phyloP scores from a whole-genome alignment of 2,329 filamentous ascomycete genomes.

The Ceratocystis eucalypticola region DNA sequence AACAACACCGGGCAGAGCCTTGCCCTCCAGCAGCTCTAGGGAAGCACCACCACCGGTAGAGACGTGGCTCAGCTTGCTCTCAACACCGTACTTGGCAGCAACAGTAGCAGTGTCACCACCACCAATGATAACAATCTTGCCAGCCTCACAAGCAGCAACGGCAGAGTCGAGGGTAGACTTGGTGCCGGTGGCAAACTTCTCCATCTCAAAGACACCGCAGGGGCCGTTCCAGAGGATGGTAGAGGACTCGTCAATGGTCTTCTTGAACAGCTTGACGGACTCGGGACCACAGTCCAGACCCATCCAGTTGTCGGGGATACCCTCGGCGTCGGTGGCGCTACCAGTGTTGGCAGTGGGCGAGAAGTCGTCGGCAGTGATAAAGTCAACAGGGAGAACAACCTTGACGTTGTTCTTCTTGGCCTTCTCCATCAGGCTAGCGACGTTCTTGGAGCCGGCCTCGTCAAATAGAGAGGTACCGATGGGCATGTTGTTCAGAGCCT shows the following conservation, averaged over 20 bases:
- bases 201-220: slow-evolving; percentile 92
- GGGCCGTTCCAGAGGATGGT: slow-evolving; percentile 99
- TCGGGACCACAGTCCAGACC: slow-evolving; percentile 88
- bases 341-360: slow-evolving; percentile 67
- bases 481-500: slow-evolving; percentile 79
- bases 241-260: slow-evolving; percentile 74
- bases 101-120: slow-evolving; percentile 97
- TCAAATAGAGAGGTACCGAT: slow-evolving; percentile 91
- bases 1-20: slow-evolving; percentile 85
- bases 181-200: slow-evolving; percentile 83
- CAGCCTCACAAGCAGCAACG: slow-evolving; percentile 63
- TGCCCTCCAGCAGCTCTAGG: slow-evolving; percentile 93
- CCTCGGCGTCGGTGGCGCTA: slow-evolving; percentile 69
- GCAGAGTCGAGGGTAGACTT: slow-evolving; percentile 84
- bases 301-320: slow-evolving; percentile 93
- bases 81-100: slow-evolving; percentile 89
- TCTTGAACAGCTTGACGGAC: slow-evolving; percentile 77
- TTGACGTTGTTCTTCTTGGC: slow-evolving; percentile 93
- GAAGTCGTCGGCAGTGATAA: slow-evolving; percentile 94
- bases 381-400: slow-evolving; percentile 87
- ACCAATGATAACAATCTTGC: slow-evolving; percentile 96
- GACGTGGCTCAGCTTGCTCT: slow-evolving; percentile 96
- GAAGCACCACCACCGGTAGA: slow-evolving; percentile 93
- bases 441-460: slow-evolving; percentile 84
- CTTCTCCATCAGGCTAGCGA: slow-evolving; percentile 78